phyloP scores from a whole-genome alignment of 2,329 filamentous ascomycete species.

The Penicillium sp. region DNA sequence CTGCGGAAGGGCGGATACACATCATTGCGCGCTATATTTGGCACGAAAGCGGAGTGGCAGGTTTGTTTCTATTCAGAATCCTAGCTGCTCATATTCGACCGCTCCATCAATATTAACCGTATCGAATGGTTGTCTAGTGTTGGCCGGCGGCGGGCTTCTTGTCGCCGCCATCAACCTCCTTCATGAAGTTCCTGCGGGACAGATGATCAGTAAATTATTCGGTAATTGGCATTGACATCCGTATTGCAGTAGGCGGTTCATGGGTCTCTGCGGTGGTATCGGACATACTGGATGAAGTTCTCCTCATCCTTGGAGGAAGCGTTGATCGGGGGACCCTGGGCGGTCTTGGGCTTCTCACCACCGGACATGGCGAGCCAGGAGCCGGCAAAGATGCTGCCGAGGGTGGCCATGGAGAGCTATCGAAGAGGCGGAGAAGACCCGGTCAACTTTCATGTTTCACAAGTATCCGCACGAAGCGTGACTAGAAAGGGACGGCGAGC shows the following conservation, averaged over 20 bases:
- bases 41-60: constrained; percentile 15
- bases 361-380: constrained; percentile 48
- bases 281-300: constrained; percentile 64
- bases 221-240: background rate
- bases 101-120: constrained; percentile 19
- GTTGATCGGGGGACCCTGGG: constrained; percentile 58
- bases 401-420: constrained; percentile 62
- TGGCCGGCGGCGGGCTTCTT: constrained; percentile 41
- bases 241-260: background rate
- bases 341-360: constrained; percentile 35
- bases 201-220: background rate
- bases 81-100: constrained; percentile 13
- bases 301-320: constrained; percentile 67
- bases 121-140: constrained; percentile 31
- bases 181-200: constrained; percentile 50
- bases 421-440: constrained; percentile 1
- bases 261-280: background rate
- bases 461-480: constrained; percentile 11
- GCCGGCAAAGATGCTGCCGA: constrained; percentile 51
- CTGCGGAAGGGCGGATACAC: constrained; percentile 9
- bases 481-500: constrained; percentile 24
- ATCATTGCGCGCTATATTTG: constrained; percentile 12
- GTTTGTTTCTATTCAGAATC: constrained; percentile 16
- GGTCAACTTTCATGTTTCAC: constrained; percentile 21
- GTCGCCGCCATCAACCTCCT: constrained; percentile 49